Evolutionary conservation across 2,329 filamentous ascomycete species (phyloP), one percentile per base, ranked within the genome.

Genomic region (Rasamsonia emersonii): DNA sequence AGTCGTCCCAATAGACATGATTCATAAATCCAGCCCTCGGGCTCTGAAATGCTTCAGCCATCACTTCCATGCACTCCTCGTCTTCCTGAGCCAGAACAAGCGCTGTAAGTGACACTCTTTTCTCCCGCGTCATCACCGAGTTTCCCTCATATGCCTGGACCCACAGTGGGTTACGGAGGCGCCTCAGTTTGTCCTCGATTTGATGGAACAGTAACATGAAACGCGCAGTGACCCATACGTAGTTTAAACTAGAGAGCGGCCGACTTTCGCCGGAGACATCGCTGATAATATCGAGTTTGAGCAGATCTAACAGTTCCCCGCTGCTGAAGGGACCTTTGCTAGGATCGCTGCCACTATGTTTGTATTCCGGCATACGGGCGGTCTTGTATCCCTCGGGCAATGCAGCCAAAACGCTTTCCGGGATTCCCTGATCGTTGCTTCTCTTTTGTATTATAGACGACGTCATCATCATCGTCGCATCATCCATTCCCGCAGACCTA

Each of bases 201-300:
- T 29, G 13, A 1, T 9, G 10, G 16, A 58, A 61, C 0, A 45
- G 17, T 3, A 42, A 19, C 26, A 57, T 28, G 8, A 58, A 43
- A 4, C 19, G 13, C 0, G 24, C 24, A 3, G 47, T 51, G 1
- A 53, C 40, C 29, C 35, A 50, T 7, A 58, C 10, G 24, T 57
- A 62, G 39, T 64, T 64, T 4, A 62, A 11, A 13, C 47, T 46
- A 0, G 51, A 58, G 1, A 56, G n/a, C 3, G 54, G 55, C 1
- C 23, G 13, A 9, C 27, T 18, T 3, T 40, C 18, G 15, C 53
- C 49, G 26, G 44, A 48, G 5, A 62, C 36, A 29, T 61, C 53
- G 29, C 28, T 30, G 13, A 33, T 13, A 21, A 62, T 28, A 33
- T 58, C 50, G 14, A 28, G 7, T 30, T 51, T 49, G 21, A 54